Evolutionary conservation across 2,329 filamentous ascomycete genomes (phyloP).

Genomic region (Xylaria sp.): DNA sequence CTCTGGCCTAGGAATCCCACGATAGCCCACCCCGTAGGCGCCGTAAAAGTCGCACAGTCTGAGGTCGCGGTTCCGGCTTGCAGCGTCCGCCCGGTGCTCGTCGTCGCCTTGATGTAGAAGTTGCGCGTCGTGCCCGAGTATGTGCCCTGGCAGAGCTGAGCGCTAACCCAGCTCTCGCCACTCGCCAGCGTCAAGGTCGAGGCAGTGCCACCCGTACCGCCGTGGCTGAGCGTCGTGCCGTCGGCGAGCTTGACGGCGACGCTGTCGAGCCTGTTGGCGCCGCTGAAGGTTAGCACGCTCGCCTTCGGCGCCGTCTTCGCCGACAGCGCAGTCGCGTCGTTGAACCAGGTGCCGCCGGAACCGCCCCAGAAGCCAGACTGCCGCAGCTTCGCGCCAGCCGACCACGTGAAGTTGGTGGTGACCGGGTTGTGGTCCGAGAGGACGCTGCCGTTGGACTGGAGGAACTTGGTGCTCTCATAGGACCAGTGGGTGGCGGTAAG

Average conservation of each 20-base stretch:
- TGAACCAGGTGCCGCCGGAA: constrained; percentile 65
- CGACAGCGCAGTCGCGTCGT: constrained; percentile 59
- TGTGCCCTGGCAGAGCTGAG: constrained; percentile 62
- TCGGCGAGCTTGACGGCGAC: constrained; percentile 61
- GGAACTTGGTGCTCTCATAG: constrained; percentile 68
- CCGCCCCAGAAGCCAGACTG: constrained; percentile 62
- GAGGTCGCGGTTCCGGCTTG: constrained; percentile 57
- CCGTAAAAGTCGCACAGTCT: constrained; percentile 56
- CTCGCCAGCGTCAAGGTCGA: constrained; percentile 56
- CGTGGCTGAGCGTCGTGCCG: constrained; percentile 62
- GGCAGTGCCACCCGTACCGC: constrained; percentile 62
- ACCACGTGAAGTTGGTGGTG: constrained; percentile 64
- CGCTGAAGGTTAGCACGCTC: constrained; percentile 58
- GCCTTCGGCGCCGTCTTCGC: constrained; percentile 50
- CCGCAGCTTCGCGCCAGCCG: constrained; percentile 51
- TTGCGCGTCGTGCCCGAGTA: constrained; percentile 60
- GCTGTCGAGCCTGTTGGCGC: constrained; percentile 61
- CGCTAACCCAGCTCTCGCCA: constrained; percentile 61
- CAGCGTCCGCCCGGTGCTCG: constrained; percentile 60
- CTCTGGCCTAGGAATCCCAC: constrained; percentile 53
- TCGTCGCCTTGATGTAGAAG: constrained; percentile 67
- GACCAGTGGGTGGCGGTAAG: constrained; percentile 62
- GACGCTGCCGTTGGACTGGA: constrained; percentile 65
- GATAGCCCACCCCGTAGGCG: constrained; percentile 57
- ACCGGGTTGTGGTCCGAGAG: constrained; percentile 75